These are phyloP conservation scores for Pythium insidiosum DNA, from an alignment of 352 stramenopile genomes.

Conservation along the genomic window DNA sequence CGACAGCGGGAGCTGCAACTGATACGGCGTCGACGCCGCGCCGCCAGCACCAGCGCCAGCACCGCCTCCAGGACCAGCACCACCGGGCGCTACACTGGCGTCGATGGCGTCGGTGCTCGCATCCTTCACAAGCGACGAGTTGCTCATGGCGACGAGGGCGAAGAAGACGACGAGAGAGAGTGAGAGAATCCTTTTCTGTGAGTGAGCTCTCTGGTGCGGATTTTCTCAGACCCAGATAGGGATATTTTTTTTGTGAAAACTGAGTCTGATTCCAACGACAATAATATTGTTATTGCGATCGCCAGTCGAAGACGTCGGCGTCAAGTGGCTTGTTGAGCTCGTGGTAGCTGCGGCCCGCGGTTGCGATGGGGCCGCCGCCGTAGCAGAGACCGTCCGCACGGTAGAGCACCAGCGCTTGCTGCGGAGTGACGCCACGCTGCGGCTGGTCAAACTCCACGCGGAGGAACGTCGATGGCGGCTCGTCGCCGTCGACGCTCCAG, in stretches of 20 bases:
- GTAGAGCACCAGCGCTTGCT: constrained; percentile 86
- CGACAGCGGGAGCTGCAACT: constrained; percentile 63
- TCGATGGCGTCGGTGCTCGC: constrained; percentile 53
- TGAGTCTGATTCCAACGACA: no score
- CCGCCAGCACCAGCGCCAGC: constrained; percentile 10
- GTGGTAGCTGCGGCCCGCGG: constrained; percentile 58
- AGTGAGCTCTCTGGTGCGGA: no score
- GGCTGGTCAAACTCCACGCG: constrained; percentile 75
- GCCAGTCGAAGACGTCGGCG: constrained; percentile 48
- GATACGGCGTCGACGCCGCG: constrained; percentile 18
- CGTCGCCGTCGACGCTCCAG: constrained; percentile 18
- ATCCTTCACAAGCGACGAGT: constrained; percentile 9
- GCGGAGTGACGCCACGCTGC: constrained; percentile 75
- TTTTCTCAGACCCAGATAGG: background rate
- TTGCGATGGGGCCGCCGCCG: constrained; percentile 62
- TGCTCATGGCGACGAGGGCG: constrained; percentile 6
- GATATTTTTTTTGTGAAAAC: background rate
- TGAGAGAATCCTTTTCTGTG: background rate
- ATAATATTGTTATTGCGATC: constrained; percentile 18
- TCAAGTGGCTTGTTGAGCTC: constrained; percentile 41
- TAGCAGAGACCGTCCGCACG: constrained; percentile 70
- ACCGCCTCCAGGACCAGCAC: background rate
- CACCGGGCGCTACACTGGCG: constrained; percentile 32
- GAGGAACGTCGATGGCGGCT: constrained; percentile 22
- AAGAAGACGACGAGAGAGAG: background rate